phyloP scores from a whole-genome alignment of 768 basidiomycete species.

The Fibroporia radiculosa region DNA sequence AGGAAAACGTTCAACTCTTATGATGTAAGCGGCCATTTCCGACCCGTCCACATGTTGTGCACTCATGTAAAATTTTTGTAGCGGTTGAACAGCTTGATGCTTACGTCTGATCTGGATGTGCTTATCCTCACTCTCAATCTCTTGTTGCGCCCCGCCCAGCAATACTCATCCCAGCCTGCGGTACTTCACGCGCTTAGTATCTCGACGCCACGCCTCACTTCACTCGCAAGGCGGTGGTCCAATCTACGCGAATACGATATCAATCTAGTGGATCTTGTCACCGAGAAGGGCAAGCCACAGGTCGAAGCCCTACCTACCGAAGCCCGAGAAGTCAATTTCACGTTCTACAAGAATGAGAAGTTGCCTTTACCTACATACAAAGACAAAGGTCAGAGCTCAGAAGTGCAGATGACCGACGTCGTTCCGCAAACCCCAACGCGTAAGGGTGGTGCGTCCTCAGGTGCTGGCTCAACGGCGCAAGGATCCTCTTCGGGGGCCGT shows the following conservation, averaged over 20 bases:
- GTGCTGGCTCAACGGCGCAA: slow-evolving; percentile 25
- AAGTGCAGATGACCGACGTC: slow-evolving; percentile 36
- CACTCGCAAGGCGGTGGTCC: slow-evolving; percentile 81
- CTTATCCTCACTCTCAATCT: slow-evolving; percentile 78
- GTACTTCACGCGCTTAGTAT: slow-evolving; percentile 79
- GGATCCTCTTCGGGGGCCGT: slow-evolving; percentile 38
- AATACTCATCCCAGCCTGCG: slow-evolving; percentile 84
- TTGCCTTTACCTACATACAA: slow-evolving; percentile 17
- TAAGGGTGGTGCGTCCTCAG: slow-evolving; percentile 29
- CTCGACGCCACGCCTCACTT: slow-evolving; percentile 72
- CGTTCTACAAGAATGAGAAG: slow-evolving; percentile 64
- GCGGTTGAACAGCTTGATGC: slow-evolving; percentile 86
- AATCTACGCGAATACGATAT: slow-evolving; percentile 74
- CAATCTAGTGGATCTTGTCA: slow-evolving; percentile 67
- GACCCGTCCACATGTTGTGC: not conserved
- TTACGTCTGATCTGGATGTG: slow-evolving; percentile 84
- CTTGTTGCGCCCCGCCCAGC: slow-evolving; percentile 87
- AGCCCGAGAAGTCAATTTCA: slow-evolving; percentile 73
- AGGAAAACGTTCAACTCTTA: slow-evolving; percentile 94
- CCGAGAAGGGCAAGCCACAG: slow-evolving; percentile 40
- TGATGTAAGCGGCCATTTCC: slow-evolving; percentile 62
- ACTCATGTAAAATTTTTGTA: slow-evolving; percentile 24
- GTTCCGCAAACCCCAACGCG: slow-evolving; percentile 37
- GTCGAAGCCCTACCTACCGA: slow-evolving; percentile 61
- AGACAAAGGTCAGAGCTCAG: slow-evolving; percentile 37